These are phyloP conservation scores for Penicillium nordicum DNA, from an alignment of 2,329 filamentous ascomycete genomes.

Conservation along the genomic window DNA sequence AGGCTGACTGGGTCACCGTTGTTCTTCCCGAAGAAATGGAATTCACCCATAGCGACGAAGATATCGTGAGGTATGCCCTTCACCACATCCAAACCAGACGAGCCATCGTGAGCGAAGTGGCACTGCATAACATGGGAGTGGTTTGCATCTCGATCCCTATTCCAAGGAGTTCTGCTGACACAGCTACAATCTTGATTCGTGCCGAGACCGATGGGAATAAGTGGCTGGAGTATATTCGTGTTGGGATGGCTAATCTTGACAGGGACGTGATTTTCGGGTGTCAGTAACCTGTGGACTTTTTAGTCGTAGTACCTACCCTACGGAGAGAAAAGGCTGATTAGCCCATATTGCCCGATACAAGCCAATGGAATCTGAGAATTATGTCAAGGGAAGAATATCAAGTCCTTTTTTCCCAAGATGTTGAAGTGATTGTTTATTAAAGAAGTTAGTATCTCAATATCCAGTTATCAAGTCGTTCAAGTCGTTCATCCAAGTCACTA, in stretches of 20 bases:
- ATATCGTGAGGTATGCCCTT: background rate
- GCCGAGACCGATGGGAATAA: background rate
- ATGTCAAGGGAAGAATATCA: background rate
- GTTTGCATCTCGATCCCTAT: background rate
- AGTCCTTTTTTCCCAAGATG: background rate
- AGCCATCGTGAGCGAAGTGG: background rate
- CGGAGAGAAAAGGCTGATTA: background rate
- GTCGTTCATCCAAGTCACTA: background rate
- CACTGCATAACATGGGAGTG: background rate
- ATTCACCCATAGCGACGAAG: background rate
- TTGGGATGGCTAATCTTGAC: background rate
- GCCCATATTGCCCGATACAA: background rate
- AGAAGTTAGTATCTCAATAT: no score
- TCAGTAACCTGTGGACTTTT: background rate
- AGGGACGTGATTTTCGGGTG: background rate
- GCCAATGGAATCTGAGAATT: background rate
- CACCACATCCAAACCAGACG: background rate
- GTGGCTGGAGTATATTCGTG: background rate
- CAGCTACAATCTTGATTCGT: background rate
- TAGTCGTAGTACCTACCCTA: no score
- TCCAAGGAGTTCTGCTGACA: background rate
- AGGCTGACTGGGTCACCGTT: background rate
- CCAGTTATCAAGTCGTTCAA: no score
- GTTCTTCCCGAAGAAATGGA: background rate
- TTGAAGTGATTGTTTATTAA: background rate